Evolutionary conservation across 306 rosid genomes (phyloP).

Genomic region (Amphicarpaea edgeworthii): DNA sequence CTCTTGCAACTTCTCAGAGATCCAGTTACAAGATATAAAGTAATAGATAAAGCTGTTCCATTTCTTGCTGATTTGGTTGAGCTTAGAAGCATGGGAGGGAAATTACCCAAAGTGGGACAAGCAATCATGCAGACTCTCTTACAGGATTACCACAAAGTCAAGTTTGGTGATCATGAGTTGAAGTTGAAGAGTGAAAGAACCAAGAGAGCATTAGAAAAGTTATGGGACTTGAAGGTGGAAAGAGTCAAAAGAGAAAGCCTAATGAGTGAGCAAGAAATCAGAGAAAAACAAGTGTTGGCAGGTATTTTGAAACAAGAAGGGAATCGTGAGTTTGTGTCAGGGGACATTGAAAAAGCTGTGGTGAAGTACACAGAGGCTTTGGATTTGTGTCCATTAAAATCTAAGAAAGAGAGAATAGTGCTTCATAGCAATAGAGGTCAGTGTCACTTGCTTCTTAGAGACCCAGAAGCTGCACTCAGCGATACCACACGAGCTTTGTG

Average conservation of each 20-base stretch:
- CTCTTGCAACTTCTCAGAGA: constrained; percentile 68
- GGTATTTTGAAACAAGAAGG: constrained; percentile 58
- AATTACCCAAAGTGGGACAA: constrained; percentile 58
- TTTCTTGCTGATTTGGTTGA: constrained; percentile 68
- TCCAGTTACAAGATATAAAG: constrained; percentile 59
- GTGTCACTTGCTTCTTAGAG: constrained; percentile 60
- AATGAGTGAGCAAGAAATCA: constrained; percentile 55
- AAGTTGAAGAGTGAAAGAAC: constrained; percentile 51
- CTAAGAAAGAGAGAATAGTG: constrained; percentile 64
- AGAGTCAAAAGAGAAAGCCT: constrained; percentile 65
- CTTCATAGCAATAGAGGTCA: constrained; percentile 78
- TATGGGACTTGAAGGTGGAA: constrained; percentile 78
- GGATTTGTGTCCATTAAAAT: constrained; percentile 53
- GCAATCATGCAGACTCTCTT: constrained; percentile 55
- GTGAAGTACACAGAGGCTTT: constrained; percentile 67
- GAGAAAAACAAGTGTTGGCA: constrained; percentile 53
- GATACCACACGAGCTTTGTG: constrained; percentile 76
- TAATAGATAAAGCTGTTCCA: constrained; percentile 49
- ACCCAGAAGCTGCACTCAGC: constrained; percentile 64
- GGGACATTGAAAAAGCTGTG: constrained; percentile 59
- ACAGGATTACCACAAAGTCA: constrained; percentile 72
- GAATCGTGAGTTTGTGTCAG: constrained; percentile 55
- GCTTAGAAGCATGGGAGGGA: constrained; percentile 47
- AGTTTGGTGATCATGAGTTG: constrained; percentile 61
- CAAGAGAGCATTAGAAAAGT: constrained; percentile 55